phyloP scores from a whole-genome alignment of 2,329 filamentous ascomycete species.

The Helicocarpus griseus region DNA sequence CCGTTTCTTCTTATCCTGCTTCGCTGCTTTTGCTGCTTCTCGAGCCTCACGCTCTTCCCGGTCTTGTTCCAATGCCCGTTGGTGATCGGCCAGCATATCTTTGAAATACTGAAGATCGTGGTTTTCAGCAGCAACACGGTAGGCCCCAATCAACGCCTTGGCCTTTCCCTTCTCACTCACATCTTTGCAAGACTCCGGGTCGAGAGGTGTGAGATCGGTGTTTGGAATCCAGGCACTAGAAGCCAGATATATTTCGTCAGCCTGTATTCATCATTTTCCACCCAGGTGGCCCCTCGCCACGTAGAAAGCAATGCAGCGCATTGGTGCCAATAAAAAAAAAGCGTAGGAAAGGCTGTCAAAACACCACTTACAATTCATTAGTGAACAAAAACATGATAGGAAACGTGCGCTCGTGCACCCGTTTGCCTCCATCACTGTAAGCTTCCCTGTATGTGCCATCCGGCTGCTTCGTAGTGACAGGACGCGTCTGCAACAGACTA shows the following conservation, averaged over 20 bases:
- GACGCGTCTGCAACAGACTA: slow-evolving; percentile 64
- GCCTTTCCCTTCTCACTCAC: slow-evolving; percentile 62
- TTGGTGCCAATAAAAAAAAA: slow-evolving; percentile 1
- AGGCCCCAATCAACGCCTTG: slow-evolving; percentile 71
- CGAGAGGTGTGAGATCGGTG: slow-evolving; percentile 67
- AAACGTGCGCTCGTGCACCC: slow-evolving; percentile 73
- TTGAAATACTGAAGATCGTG: slow-evolving; percentile 78
- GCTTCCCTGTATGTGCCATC: slow-evolving; percentile 85
- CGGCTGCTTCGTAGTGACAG: slow-evolving; percentile 68
- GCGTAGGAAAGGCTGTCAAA: slow-evolving; percentile 1
- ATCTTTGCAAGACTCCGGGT: slow-evolving; percentile 60
- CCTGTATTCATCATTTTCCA: neutral
- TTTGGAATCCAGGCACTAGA: slow-evolving; percentile 84
- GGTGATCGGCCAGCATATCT: slow-evolving; percentile 55
- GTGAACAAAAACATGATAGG: slow-evolving; percentile 91
- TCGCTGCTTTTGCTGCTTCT: slow-evolving; percentile 47
- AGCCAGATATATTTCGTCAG: slow-evolving; percentile 1
- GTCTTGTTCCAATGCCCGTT: slow-evolving; percentile 46
- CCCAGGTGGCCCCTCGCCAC: neutral
- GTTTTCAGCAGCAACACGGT: slow-evolving; percentile 66
- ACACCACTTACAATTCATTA: slow-evolving; percentile 82
- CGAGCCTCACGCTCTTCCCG: slow-evolving; percentile 58
- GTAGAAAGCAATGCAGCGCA: neutral
- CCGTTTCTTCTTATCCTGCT: slow-evolving; percentile 44
- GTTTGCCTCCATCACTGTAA: slow-evolving; percentile 79